These are phyloP conservation scores for Sisymbrium irio DNA, from an alignment of 345 rosid species.

Conservation along the genomic window DNA sequence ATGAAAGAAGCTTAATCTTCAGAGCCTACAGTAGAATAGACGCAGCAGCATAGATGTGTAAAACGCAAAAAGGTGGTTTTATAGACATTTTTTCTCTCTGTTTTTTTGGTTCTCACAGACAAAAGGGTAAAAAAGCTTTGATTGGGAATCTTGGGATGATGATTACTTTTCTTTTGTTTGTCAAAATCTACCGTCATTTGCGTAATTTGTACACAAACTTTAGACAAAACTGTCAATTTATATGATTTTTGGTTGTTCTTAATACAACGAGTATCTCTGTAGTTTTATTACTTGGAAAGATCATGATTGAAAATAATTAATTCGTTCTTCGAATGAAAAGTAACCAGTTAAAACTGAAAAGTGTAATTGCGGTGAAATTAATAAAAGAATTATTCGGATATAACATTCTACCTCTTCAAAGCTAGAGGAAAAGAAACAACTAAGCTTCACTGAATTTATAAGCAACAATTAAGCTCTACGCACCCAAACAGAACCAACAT, in stretches of 20 bases:
- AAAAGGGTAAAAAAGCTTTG: background rate
- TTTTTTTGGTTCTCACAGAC: background rate
- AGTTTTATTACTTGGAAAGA: background rate
- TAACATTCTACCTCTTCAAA: background rate
- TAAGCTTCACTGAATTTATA: background rate
- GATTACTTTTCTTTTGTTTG: constrained; percentile 2
- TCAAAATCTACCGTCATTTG: background rate
- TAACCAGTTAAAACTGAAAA: background rate
- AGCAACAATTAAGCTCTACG: background rate
- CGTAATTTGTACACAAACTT: constrained; percentile 17
- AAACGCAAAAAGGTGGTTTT: constrained; percentile 5
- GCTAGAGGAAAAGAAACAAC: background rate
- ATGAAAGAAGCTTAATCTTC: constrained; percentile 17
- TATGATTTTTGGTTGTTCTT: constrained; percentile 12
- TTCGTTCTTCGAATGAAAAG: background rate
- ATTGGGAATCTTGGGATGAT: constrained; percentile 17
- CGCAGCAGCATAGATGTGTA: constrained; percentile 17
- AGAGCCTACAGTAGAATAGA: constrained; percentile 25
- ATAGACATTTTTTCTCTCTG: background rate
- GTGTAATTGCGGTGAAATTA: background rate
- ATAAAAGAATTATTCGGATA: background rate
- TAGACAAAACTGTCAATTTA: constrained; percentile 2
- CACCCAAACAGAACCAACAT: background rate
- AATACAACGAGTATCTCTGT: background rate
- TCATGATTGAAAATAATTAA: background rate